phyloP scores from a whole-genome alignment of 2,329 filamentous ascomycete genomes.

The Stemphylium lycopersici region DNA sequence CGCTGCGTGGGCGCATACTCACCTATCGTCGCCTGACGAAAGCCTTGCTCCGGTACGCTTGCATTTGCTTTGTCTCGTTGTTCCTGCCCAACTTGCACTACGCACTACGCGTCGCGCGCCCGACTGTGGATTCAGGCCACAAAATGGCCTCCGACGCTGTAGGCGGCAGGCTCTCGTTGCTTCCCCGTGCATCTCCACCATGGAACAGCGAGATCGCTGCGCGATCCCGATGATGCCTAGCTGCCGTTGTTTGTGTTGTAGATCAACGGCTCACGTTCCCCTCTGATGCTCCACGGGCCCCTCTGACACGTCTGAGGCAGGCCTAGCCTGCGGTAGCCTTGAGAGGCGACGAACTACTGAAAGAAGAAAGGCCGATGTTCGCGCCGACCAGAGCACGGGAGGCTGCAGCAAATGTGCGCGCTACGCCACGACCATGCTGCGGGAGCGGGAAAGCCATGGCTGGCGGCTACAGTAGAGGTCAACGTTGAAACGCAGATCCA shows the following conservation, averaged over 20 bases:
- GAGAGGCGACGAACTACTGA: constrained; percentile 16
- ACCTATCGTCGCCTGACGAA: constrained; percentile 43
- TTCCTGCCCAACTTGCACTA: constrained; percentile 20
- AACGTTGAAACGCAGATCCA: constrained; percentile 44
- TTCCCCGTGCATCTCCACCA: constrained; percentile 19
- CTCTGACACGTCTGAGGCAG: constrained; percentile 18
- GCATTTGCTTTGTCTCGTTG: constrained; percentile 19
- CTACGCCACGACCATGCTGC: constrained; percentile 34
- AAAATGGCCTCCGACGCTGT: constrained; percentile 19
- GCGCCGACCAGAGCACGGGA: constrained; percentile 17
- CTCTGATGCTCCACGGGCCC: constrained; percentile 23
- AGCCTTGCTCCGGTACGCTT: constrained; percentile 26
- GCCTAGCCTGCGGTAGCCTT: constrained; percentile 18
- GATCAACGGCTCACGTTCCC: constrained; percentile 28
- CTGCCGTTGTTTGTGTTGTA: constrained; percentile 30
- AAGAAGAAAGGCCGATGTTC: constrained; percentile 11
- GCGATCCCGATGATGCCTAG: constrained; percentile 30
- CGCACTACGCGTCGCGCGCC: constrained; percentile 26
- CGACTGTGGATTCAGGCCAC: constrained; percentile 13
- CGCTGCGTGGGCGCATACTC: constrained; percentile 35
- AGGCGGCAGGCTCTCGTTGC: constrained; percentile 32
- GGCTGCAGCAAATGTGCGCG: constrained; percentile 28
- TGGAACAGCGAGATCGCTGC: constrained; percentile 18
- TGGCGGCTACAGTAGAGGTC: constrained; percentile 47
- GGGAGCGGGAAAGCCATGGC: constrained; percentile 28